A percentile compares a stretch with the other conserved stretches of the same genome.
These are phyloP conservation scores for Ophiostoma angusticollis DNA, from an alignment of 2,329 filamentous ascomycete species.

Conservation along the genomic window DNA sequence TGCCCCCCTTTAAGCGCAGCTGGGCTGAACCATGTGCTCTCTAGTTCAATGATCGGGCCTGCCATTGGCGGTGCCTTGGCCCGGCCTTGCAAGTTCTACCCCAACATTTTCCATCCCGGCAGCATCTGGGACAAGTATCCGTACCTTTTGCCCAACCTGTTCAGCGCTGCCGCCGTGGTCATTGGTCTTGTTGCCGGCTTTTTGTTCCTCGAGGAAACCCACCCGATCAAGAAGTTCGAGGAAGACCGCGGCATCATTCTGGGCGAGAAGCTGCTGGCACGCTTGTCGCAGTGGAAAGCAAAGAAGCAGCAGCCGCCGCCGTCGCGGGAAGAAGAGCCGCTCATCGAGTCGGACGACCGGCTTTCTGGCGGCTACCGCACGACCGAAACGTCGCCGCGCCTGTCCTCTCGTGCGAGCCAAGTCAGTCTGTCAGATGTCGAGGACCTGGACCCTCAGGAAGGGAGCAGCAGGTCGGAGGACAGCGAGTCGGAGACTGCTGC, in stretches of 20 bases:
- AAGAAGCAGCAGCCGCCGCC: constrained; percentile 19
- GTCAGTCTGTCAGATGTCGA: constrained; percentile 22
- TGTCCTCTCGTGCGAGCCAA: constrained; percentile 11
- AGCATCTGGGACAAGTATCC: constrained; percentile 78
- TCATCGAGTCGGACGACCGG: constrained; percentile 48
- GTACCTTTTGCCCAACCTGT: constrained; percentile 84
- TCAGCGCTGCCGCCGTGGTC: constrained; percentile 67
- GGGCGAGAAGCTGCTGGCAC: constrained; percentile 54
- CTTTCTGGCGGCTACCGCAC: constrained; percentile 60
- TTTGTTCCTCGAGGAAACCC: constrained; percentile 88
- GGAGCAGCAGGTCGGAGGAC: not conserved
- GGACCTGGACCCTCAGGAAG: constrained; percentile 17
- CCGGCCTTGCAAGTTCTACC: constrained; percentile 73
- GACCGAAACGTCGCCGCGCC: constrained; percentile 27
- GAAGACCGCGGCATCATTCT: constrained; percentile 65
- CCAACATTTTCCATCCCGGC: constrained; percentile 54
- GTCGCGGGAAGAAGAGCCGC: constrained; percentile 42
- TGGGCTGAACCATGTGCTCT: not conserved
- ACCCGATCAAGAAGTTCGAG: constrained; percentile 64
- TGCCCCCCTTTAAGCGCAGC: not conserved
- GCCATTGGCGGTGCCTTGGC: constrained; percentile 84
- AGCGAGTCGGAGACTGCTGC: too few relatives aligned
- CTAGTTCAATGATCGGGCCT: constrained; percentile 78
- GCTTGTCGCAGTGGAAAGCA: constrained; percentile 23
- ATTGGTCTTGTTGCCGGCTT: constrained; percentile 67